Conservation (phyloP, 2,329 filamentous ascomycete species). For the Dactylellina parvicollis region DNA sequence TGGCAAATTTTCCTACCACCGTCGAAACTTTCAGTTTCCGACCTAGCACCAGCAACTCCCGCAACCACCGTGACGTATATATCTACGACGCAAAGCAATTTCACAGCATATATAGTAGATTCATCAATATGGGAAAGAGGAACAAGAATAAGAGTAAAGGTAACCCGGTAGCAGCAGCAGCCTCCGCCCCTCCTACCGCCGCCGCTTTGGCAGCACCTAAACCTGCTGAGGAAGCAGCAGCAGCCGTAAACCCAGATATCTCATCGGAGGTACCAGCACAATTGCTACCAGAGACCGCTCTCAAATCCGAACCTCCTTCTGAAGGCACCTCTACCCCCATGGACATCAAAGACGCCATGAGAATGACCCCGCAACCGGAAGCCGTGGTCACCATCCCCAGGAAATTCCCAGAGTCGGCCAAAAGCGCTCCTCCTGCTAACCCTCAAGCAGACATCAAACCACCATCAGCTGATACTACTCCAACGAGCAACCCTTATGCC, state of each 20-base stretch:
- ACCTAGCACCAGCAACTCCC: neutral
- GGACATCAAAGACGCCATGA: slow-evolving; percentile 40
- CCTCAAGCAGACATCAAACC: neutral
- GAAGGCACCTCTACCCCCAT: slow-evolving; percentile 9
- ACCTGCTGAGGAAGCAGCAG: neutral
- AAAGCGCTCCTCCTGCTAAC: neutral
- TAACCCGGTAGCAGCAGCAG: neutral
- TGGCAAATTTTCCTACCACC: neutral
- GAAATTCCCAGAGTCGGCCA: slow-evolving; percentile 1
- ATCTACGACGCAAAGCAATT: neutral
- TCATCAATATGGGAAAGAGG: slow-evolving; percentile 21
- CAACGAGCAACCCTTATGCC: neutral
- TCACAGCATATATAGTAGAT: neutral
- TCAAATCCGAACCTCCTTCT: slow-evolving; percentile 5
- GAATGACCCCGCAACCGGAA: slow-evolving; percentile 11
- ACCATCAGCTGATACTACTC: neutral
- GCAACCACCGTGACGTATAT: neutral
- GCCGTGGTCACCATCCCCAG: neutral
- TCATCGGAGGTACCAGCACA: slow-evolving; percentile 13
- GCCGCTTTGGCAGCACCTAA: no score
- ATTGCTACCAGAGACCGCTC: neutral
- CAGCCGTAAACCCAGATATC: neutral
- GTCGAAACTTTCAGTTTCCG: neutral
- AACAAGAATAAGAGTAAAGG: slow-evolving; percentile 25
- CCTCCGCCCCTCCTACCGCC: no score